phyloP scores from a whole-genome alignment of 345 rosid genomes.

The Aquilaria malaccensis region DNA sequence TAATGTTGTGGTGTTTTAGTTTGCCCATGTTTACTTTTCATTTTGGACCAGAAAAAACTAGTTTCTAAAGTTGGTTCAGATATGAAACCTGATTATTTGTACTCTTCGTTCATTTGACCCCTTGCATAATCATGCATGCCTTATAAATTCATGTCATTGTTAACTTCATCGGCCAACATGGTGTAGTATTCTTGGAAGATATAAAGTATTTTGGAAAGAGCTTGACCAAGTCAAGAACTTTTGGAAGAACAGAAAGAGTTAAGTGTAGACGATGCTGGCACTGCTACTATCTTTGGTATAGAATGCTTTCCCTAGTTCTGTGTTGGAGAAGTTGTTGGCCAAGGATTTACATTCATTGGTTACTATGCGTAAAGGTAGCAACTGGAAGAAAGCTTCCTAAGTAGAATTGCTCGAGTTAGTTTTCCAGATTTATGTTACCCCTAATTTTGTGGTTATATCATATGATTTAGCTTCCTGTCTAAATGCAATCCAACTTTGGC shows the following conservation, averaged over 20 bases:
- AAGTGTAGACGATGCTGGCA: constrained; percentile 60
- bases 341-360: constrained; percentile 71
- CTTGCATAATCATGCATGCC: not conserved
- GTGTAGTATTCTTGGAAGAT: constrained; percentile 49
- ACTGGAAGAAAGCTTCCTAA: not conserved
- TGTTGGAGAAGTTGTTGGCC: constrained; percentile 64
- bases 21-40: not conserved
- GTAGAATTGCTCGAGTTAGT: not conserved
- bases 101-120: not conserved
- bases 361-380: constrained; percentile 37
- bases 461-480: no score
- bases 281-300: constrained; percentile 58
- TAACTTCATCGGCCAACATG: no score
- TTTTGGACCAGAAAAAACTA: not conserved
- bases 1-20: not conserved
- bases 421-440: no score
- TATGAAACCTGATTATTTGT: not conserved
- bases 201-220: constrained; percentile 60
- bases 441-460: no score
- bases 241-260: constrained; percentile 54
- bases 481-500: no score
- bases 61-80: not conserved
- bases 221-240: constrained; percentile 38
- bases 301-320: constrained; percentile 76
- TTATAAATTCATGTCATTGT: not conserved